Evolutionary conservation across 164 flowering plant genomes (phyloP).

Genomic region (Saururus chinensis): DNA sequence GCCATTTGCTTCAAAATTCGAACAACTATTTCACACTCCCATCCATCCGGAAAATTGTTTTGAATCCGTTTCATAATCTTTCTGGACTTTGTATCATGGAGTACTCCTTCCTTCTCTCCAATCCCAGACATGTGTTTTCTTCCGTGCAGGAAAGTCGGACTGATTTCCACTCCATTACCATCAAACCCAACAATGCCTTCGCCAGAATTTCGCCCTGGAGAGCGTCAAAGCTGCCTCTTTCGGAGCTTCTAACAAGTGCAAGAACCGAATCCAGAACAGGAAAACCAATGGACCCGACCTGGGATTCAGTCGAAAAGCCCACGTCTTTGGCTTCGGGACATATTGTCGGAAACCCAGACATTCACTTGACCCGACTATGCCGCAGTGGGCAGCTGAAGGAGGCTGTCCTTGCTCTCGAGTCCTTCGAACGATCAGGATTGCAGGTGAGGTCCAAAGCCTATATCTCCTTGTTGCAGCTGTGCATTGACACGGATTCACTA

Average conservation of each 20-base stretch:
- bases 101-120: conserved; percentile 9
- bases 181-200: background rate
- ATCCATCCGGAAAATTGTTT: no score
- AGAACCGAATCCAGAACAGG: background rate
- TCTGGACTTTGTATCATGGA: conserved; percentile 6
- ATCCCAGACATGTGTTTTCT: conserved; percentile 3
- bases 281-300: background rate
- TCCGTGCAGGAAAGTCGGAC: conserved; percentile 1
- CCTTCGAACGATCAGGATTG: conserved; percentile 2
- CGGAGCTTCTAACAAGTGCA: background rate
- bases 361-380: conserved; percentile 13
- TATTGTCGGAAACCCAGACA: conserved; percentile 4
- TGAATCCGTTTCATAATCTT: background rate
- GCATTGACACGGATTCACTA: conserved; percentile 18
- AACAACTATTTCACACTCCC: no score
- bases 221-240: conserved; percentile 4
- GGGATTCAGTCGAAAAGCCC: background rate
- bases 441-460: conserved; percentile 19
- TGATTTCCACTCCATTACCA: background rate
- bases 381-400: conserved; percentile 18
- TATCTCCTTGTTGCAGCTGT: conserved; percentile 17
- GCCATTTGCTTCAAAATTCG: no score
- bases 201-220: background rate
- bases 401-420: conserved; percentile 15
- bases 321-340: background rate